Conservation (phyloP, 352 stramenopile genomes). For the Ophiocytium majus region DNA sequence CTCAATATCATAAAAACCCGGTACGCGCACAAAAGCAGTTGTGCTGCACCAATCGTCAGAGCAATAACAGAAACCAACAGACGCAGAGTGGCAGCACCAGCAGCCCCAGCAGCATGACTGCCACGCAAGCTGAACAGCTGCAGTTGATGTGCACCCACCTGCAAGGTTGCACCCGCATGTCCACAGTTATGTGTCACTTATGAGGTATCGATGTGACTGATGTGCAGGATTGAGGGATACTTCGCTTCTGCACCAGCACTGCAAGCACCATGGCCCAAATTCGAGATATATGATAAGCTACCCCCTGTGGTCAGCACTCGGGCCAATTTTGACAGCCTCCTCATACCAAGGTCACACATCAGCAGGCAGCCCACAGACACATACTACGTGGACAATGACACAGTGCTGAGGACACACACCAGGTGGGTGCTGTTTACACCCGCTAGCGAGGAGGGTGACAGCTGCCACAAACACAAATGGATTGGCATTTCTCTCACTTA, state of each 20-base stretch:
- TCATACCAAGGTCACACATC: conserved; percentile 79
- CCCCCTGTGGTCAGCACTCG: conserved; percentile 76
- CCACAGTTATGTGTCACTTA: no score
- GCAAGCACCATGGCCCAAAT: conserved; percentile 30
- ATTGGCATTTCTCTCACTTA: no score
- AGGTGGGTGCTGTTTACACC: conserved; percentile 59
- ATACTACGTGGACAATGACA: conserved; percentile 80
- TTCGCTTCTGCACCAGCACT: conserved; percentile 64
- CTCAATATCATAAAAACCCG: conserved; percentile 87
- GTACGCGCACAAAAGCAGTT: conserved; percentile 34
- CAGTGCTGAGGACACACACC: conserved; percentile 80
- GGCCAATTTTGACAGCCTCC: conserved; percentile 83
- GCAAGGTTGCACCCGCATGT: no score
- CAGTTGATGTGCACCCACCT: no score
- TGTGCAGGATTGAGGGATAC: conserved; percentile 76
- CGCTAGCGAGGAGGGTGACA: no score
- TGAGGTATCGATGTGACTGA: no score
- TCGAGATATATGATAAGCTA: conserved; percentile 75
- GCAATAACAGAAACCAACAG: no score
- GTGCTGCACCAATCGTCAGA: no score
- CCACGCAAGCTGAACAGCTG: no score
- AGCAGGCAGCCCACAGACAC: conserved; percentile 79
- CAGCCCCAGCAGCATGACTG: no score
- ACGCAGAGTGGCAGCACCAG: no score
- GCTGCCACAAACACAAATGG: no score